These are phyloP conservation scores for Crotalaria pallida DNA, from an alignment of 306 rosid genomes.

Conservation along the genomic window DNA sequence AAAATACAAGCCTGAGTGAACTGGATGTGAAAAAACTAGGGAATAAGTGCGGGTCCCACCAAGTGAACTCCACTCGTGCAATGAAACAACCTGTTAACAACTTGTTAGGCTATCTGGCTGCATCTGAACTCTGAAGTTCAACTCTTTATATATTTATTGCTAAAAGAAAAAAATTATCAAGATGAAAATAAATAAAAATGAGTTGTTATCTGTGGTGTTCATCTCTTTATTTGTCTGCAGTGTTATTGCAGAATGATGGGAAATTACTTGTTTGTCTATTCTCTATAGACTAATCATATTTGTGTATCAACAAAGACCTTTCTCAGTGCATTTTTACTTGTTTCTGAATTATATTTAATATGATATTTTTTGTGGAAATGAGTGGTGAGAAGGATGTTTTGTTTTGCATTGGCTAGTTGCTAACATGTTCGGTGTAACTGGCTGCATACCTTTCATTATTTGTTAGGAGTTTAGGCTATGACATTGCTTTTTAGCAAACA, in stretches of 20 bases:
- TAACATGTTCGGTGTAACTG: neutral
- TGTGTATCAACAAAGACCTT: neutral
- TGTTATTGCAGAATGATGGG: neutral
- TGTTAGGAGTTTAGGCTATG: conserved; percentile 4
- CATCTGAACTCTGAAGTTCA: no score
- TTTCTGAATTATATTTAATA: neutral
- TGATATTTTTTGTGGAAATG: neutral
- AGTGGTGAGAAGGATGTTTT: neutral
- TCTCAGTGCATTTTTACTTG: neutral
- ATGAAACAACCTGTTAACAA: no score
- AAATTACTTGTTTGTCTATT: neutral
- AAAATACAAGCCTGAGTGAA: no score
- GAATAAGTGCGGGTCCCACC: no score
- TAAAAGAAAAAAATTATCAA: no score
- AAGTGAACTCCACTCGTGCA: no score
- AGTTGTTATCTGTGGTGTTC: neutral
- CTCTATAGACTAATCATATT: neutral
- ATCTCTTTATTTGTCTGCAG: neutral
- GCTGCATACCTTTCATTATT: neutral
- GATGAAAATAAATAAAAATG: neutral
- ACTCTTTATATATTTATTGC: no score
- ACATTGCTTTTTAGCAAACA: neutral
- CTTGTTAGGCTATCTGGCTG: no score
- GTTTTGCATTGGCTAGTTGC: neutral
- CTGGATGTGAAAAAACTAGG: no score